Conservation (phyloP, 164 flowering plant species). For the Magnolia sinica region DNA sequence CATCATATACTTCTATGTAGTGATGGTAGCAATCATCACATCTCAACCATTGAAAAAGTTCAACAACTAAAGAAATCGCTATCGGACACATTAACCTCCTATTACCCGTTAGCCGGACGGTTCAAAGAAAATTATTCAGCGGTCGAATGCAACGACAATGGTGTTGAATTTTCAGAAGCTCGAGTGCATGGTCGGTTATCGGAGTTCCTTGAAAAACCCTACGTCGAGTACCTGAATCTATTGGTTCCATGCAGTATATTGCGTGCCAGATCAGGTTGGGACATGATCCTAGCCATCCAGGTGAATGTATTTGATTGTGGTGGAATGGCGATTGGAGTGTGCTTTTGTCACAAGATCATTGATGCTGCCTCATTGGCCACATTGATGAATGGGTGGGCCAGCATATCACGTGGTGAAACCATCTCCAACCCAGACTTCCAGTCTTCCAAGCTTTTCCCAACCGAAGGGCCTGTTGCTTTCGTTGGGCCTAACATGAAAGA, state of each 20-base stretch:
- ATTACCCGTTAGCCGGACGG: conserved; percentile 7
- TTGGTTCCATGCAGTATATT: background rate
- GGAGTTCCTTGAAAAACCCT: background rate
- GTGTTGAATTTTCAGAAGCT: background rate
- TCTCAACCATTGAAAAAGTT: background rate
- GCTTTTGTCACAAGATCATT: background rate
- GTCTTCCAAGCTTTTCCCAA: background rate
- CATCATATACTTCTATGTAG: background rate
- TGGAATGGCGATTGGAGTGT: background rate
- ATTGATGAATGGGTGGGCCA: background rate
- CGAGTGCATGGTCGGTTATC: background rate
- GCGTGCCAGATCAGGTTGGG: background rate
- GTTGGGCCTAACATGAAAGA: background rate
- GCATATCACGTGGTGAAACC: background rate
- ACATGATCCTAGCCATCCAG: background rate
- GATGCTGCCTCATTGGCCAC: background rate
- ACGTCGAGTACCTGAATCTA: background rate
- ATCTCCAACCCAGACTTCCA: background rate
- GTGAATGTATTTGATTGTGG: conserved; percentile 1
- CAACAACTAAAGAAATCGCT: background rate
- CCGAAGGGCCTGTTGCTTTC: background rate
- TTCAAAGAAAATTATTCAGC: background rate
- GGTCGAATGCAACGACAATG: background rate
- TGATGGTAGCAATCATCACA: background rate
- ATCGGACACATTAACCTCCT: background rate